These are phyloP conservation scores for Rosellinia necatrix DNA, from an alignment of 2,329 filamentous ascomycete species.

Conservation along the genomic window DNA sequence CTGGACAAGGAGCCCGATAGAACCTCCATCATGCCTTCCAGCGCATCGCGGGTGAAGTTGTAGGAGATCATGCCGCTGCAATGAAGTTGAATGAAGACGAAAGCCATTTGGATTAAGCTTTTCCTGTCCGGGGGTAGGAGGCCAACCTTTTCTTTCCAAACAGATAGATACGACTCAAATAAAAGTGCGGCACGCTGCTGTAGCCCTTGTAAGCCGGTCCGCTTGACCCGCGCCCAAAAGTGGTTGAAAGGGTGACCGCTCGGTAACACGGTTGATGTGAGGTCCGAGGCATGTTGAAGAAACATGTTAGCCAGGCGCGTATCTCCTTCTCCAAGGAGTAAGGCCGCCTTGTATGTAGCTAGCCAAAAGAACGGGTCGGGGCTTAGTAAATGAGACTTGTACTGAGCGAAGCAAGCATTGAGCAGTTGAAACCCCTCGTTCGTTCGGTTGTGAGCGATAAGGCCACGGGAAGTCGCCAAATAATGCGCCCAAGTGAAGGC, in stretches of 20 bases:
- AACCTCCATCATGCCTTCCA: slow-evolving; percentile 28
- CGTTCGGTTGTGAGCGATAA: slow-evolving; percentile 37
- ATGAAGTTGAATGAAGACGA: slow-evolving; percentile 38
- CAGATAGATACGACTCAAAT: slow-evolving; percentile 36
- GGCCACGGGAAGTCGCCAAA: slow-evolving; percentile 36
- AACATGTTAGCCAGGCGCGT: slow-evolving; percentile 33
- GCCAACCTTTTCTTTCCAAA: slow-evolving; percentile 33
- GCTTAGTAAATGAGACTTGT: slow-evolving; percentile 33
- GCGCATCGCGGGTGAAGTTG: slow-evolving; percentile 30
- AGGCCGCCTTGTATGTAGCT: slow-evolving; percentile 38
- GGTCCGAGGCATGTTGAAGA: slow-evolving; percentile 35
- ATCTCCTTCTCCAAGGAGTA: slow-evolving; percentile 35
- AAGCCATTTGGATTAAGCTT: slow-evolving; percentile 35
- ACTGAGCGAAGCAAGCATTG: slow-evolving; percentile 37
- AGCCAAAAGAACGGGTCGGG: slow-evolving; percentile 40
- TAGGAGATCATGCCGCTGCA: slow-evolving; percentile 35
- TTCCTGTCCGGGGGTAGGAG: slow-evolving; percentile 26
- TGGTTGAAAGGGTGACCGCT: slow-evolving; percentile 35
- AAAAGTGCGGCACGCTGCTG: slow-evolving; percentile 33
- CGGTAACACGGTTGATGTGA: slow-evolving; percentile 34
- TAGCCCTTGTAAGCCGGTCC: slow-evolving; percentile 34
- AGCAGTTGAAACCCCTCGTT: slow-evolving; percentile 37
- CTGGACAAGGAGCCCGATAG: slow-evolving; percentile 21
- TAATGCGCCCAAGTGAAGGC: slow-evolving; percentile 40
- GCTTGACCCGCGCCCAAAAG: slow-evolving; percentile 36